Percentiles rank a stretch among this genome's conserved stretches.
phyloP scores from a whole-genome alignment of 2,329 filamentous ascomycete species.

The Aureobasidium uvarum region DNA sequence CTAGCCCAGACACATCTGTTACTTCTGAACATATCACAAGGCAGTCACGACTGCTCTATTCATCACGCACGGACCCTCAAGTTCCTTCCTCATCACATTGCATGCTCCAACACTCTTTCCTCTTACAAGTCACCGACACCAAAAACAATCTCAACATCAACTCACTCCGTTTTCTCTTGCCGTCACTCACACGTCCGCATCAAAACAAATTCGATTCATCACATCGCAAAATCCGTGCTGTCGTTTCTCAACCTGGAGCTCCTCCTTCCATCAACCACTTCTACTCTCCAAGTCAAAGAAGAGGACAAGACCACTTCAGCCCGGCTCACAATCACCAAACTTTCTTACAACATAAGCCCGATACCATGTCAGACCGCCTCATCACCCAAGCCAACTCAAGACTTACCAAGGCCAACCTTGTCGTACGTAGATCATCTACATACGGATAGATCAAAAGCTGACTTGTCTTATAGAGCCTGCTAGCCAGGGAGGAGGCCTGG shows the following conservation, averaged over 20 bases:
- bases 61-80: neutral
- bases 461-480: conserved; percentile 32
- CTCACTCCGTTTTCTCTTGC: neutral
- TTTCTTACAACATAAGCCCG: no score
- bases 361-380: conserved; percentile 14
- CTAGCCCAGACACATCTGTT: no score
- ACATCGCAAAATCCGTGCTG: neutral
- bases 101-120: conserved; percentile 5
- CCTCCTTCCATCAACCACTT: neutral
- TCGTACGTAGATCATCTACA: conserved; percentile 1
- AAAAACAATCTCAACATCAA: neutral
- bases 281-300: neutral
- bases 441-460: neutral
- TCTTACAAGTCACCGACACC: neutral
- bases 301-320: neutral
- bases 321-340: no score
- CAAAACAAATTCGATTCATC: neutral
- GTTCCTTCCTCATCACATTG: neutral
- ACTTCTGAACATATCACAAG: neutral
- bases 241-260: neutral
- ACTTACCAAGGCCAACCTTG: conserved; percentile 23
- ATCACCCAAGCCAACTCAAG: conserved; percentile 25
- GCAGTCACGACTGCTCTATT: neutral
- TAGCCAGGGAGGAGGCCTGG: conserved; percentile 37
- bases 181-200: neutral